Base-by-base conservation (phyloP, 371 early-diverging fungal genomes). In the Syncephalastrum monosporum region DNA sequence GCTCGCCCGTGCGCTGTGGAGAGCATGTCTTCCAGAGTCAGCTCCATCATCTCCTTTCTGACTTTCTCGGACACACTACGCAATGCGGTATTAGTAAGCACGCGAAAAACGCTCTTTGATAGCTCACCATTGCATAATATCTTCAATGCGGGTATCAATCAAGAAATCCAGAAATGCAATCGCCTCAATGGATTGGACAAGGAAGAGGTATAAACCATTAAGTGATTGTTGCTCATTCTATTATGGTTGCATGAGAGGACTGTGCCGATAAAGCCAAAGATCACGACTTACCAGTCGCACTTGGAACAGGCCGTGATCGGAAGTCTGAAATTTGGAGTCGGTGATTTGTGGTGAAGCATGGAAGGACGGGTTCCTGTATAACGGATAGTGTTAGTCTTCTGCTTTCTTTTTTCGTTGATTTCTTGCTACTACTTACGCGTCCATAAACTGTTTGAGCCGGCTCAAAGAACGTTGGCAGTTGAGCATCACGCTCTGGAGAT, bases 151-250 rank as follows among this genome's bases (percentile, higher is more conserved):
- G 41, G 84, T 75, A 56, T 93, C 92, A 13, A 84, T 71, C 56
- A 93, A 56, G 51, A 93, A 81, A 15, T 81, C 68, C 8, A 92
- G 65, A 62, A 94, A 92, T 1, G 86, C 77, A 5, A 91, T 86
- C 6, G 88, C 87, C 59, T 95, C 92, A 29, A 87, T 78, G 25
- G 81, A 68, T 43, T 86, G 84, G 3, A 77, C 72, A 24, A 93
- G 59, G 42, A 94, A 68, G 3, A 80, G 64, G 62, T 87, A 82
- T 42, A 91, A 64, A 4, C 84, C 82, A 42, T 80, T 77, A 42
- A 91, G 67, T 1, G 93, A 92, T 61, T 81, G 77, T 33, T 87
- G 83, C 68, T 94, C 94, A 19, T 73, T 74, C 70, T 83, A 59
- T 54, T 61, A 65, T 52, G 24, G 25, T 12, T 42, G 12, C 45